phyloP scores from a whole-genome alignment of 805 yeast genomes.

The Lipomyces mesembrius region DNA sequence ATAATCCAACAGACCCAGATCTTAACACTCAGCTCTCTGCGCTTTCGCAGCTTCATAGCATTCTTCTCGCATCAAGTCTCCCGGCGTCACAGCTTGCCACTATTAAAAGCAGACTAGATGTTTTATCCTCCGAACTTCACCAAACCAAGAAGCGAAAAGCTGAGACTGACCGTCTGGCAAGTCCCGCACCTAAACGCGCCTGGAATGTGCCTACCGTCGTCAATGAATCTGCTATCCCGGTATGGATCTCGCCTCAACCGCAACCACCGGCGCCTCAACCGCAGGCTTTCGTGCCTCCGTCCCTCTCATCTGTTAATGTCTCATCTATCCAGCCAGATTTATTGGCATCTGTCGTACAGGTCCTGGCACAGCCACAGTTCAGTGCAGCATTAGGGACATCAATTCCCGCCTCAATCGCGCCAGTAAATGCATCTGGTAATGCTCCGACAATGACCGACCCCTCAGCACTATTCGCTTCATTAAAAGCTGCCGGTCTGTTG shows the following conservation, averaged over 20 bases:
- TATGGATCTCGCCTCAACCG: slow-evolving; percentile 26
- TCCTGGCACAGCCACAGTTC: slow-evolving; percentile 9
- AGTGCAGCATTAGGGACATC: neutral
- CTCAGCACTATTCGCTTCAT: slow-evolving; percentile 36
- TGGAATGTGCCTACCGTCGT: slow-evolving; percentile 20
- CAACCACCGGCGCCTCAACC: slow-evolving; percentile 12
- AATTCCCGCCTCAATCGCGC: neutral
- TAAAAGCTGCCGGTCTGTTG: slow-evolving; percentile 42
- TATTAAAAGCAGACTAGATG: slow-evolving; percentile 28
- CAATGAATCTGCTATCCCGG: slow-evolving; percentile 7
- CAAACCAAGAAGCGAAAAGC: slow-evolving; percentile 28
- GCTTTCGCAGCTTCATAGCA: slow-evolving; percentile 33
- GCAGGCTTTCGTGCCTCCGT: slow-evolving; percentile 11
- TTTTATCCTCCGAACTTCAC: slow-evolving; percentile 19
- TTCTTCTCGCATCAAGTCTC: slow-evolving; percentile 31
- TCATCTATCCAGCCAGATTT: slow-evolving; percentile 21
- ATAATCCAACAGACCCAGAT: slow-evolving; percentile 31
- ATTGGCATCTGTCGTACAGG: slow-evolving; percentile 26
- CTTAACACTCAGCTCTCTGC: slow-evolving; percentile 40
- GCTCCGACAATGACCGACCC: slow-evolving; percentile 18
- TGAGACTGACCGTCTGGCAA: neutral
- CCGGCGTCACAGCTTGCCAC: slow-evolving; percentile 34
- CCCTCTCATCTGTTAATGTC: neutral
- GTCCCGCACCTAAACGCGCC: slow-evolving; percentile 28
- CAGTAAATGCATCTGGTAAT: neutral